Evolutionary conservation across 2,329 filamentous ascomycete species (phyloP).

Genomic region (Raffaelea deltoideospora): DNA sequence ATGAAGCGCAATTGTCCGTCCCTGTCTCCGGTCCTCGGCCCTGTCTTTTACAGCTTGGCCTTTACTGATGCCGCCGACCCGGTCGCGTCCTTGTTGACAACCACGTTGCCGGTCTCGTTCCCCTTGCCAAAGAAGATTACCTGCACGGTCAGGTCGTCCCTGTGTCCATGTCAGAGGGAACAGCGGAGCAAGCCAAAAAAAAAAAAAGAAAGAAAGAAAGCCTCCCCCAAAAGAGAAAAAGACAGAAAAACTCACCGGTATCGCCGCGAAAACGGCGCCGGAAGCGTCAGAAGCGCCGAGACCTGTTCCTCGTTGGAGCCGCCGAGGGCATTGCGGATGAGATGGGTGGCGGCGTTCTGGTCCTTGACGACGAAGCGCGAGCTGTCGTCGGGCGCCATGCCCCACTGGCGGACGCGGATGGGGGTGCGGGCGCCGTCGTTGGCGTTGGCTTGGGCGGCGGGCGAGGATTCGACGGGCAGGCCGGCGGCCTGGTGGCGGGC

Average conservation of each 20-base stretch:
- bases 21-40: too few relatives aligned
- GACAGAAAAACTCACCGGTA: conserved; percentile 52
- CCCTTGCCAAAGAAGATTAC: conserved; percentile 95
- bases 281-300: conserved; percentile 78
- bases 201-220: conserved; percentile 1
- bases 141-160: conserved; percentile 91
- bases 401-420: conserved; percentile 84
- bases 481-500: not conserved
- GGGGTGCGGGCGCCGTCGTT: conserved; percentile 67
- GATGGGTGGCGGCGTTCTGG: conserved; percentile 89
- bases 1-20: too few relatives aligned
- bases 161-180: conserved; percentile 19
- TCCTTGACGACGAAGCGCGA: conserved; percentile 88
- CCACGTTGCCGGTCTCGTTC: conserved; percentile 60
- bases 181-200: conserved; percentile 2
- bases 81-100: conserved; percentile 76
- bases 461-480: conserved; percentile 59
- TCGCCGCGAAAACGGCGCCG: conserved; percentile 76
- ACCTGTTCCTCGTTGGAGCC: conserved; percentile 90
- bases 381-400: conserved; percentile 55
- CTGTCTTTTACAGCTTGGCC: conserved; percentile 19
- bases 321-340: conserved; percentile 87
- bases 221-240: too few relatives aligned
- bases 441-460: conserved; percentile 20
- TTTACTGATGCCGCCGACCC: conserved; percentile 27